A percentile compares a stretch with the other conserved stretches of the same genome.
Conservation (phyloP, 2,329 filamentous ascomycete species). For the Colletotrichum liriopes region DNA sequence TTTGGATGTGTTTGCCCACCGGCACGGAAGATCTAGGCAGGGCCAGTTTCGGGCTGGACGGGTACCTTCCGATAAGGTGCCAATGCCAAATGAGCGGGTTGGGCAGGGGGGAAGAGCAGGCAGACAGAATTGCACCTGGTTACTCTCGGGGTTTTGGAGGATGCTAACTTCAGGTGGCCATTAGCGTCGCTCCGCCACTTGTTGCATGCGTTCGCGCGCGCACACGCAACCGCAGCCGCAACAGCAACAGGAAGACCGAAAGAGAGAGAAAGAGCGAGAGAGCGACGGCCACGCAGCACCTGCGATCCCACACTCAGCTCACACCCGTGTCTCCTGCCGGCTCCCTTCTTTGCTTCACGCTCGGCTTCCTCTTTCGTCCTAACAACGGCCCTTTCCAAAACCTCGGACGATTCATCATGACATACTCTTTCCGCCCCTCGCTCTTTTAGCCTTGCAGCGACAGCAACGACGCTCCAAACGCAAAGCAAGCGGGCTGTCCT, state of each 20-base stretch:
- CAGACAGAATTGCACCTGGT: conserved; percentile 31
- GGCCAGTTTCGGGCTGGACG: conserved; percentile 15
- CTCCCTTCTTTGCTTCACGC: neutral
- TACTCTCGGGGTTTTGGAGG: neutral
- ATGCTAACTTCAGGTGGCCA: conserved; percentile 24
- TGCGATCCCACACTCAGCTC: conserved; percentile 18
- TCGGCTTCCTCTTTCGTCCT: conserved; percentile 33
- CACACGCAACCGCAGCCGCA: conserved; percentile 6
- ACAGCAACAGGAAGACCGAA: neutral
- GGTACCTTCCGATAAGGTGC: conserved; percentile 31
- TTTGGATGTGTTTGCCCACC: conserved; percentile 9
- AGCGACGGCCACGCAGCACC: neutral
- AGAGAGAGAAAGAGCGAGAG: neutral
- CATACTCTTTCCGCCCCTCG: conserved; percentile 18
- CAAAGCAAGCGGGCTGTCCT: conserved; percentile 5
- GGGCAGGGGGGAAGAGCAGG: conserved; percentile 21
- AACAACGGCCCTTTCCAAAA: conserved; percentile 34
- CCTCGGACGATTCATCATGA: conserved; percentile 42
- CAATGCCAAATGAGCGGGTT: conserved; percentile 29
- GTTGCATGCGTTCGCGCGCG: conserved; percentile 24
- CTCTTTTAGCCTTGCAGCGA: conserved; percentile 34
- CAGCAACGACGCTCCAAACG: conserved; percentile 1
- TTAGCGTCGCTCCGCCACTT: conserved; percentile 39
- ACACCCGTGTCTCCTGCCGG: neutral
- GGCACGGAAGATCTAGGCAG: conserved; percentile 30